These are phyloP conservation scores for Moesziomyces aphidis DNA, from an alignment of 1,284 basidiomycete genomes.

Conservation along the genomic window DNA sequence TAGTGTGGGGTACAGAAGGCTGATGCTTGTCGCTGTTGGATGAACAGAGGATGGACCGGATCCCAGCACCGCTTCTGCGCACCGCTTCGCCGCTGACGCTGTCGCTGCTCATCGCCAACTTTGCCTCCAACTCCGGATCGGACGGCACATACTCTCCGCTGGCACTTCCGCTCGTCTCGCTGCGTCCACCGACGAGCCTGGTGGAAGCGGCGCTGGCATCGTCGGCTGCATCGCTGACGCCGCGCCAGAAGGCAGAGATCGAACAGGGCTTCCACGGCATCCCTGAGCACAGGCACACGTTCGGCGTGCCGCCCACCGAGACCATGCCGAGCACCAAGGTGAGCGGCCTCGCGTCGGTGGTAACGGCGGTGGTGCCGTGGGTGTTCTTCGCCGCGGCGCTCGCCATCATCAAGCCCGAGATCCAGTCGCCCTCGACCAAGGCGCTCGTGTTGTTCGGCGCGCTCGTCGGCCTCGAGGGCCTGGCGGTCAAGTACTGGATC, in stretches of 20 bases:
- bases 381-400: slow-evolving; percentile 38
- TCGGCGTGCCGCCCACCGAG: slow-evolving; percentile 50
- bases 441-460: slow-evolving; percentile 32
- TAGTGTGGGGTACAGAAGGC: background rate
- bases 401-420: slow-evolving; percentile 22
- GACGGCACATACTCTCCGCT: slow-evolving; percentile 36
- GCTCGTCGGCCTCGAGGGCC: slow-evolving; percentile 39
- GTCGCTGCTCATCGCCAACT: slow-evolving; percentile 49
- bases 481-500: slow-evolving; percentile 57
- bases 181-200: slow-evolving; percentile 23
- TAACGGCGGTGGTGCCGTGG: slow-evolving; percentile 53
- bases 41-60: slow-evolving; percentile 39
- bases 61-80: slow-evolving; percentile 29
- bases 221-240: slow-evolving; percentile 8
- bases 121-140: slow-evolving; percentile 28
- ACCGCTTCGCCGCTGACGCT: slow-evolving; percentile 26
- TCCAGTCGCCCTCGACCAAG: slow-evolving; percentile 23
- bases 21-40: background rate
- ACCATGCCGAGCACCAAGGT: slow-evolving; percentile 56
- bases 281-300: slow-evolving; percentile 55
- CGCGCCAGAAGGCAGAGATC: slow-evolving; percentile 32
- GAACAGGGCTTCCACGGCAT: slow-evolving; percentile 47
- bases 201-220: slow-evolving; percentile 16
- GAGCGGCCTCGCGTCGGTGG: slow-evolving; percentile 37
- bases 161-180: slow-evolving; percentile 26